phyloP scores from a whole-genome alignment of 352 stramenopile genomes.

The Phytophthora citrophthora region DNA sequence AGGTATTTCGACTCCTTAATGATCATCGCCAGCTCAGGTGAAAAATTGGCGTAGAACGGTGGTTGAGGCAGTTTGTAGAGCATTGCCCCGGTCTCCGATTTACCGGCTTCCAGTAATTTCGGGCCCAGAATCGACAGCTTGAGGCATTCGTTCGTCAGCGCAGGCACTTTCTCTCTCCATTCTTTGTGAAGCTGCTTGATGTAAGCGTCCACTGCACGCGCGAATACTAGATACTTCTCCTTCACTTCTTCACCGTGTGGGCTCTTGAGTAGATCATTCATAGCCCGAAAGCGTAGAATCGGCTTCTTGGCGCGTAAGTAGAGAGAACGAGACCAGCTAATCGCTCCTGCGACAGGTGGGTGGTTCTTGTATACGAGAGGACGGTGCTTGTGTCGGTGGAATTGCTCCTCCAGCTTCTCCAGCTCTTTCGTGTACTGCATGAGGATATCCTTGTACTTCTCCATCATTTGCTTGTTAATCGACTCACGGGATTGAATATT shows the following conservation, averaged over 20 bases:
- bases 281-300: constrained; percentile 94
- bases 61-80: constrained; percentile 87
- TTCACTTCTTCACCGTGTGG: constrained; percentile 93
- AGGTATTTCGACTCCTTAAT: constrained; percentile 97
- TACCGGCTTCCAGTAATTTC: constrained; percentile 76
- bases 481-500: constrained; percentile 95
- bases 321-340: constrained; percentile 81
- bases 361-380: constrained; percentile 95
- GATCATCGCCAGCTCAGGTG: constrained; percentile 92
- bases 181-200: constrained; percentile 93
- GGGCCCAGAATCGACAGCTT: constrained; percentile 93
- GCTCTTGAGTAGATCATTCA: constrained; percentile 93
- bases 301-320: constrained; percentile 95
- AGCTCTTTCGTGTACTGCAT: constrained; percentile 97
- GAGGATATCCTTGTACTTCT: constrained; percentile 97
- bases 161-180: constrained; percentile 90
- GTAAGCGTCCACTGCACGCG: constrained; percentile 92
- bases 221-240: constrained; percentile 95
- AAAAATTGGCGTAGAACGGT: constrained; percentile 95
- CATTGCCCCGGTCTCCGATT: constrained; percentile 77
- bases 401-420: constrained; percentile 91
- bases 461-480: constrained; percentile 97
- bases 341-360: constrained; percentile 87
- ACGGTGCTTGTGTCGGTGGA: constrained; percentile 79
- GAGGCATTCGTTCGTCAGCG: constrained; percentile 92